phyloP scores from a whole-genome alignment of 345 rosid genomes.

The Cardiospermum halicacabum region DNA sequence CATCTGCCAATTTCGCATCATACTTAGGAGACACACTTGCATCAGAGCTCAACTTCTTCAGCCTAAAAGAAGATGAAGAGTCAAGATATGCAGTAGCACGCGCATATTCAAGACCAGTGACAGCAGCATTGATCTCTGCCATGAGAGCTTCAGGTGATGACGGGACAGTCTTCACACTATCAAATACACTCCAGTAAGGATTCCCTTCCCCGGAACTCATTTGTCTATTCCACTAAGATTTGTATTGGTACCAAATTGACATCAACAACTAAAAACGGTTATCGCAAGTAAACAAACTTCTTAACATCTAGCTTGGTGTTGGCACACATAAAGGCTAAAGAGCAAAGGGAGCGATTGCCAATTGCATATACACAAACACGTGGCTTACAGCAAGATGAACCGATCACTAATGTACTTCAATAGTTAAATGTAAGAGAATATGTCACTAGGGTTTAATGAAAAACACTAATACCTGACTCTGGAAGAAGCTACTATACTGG shows the following conservation, averaged over 20 bases:
- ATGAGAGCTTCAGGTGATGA: slow-evolving; percentile 53
- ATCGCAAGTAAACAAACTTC: background rate
- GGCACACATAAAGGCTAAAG: background rate
- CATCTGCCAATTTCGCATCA: slow-evolving; percentile 49
- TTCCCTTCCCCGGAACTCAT: slow-evolving; percentile 43
- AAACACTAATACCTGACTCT: background rate
- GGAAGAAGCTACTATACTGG: background rate
- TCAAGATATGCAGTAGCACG: slow-evolving; percentile 41
- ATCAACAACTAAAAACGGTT: background rate
- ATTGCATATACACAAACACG: no score
- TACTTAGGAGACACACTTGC: slow-evolving; percentile 21
- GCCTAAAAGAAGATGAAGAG: slow-evolving; percentile 28
- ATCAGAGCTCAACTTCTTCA: slow-evolving; percentile 16
- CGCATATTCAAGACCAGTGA: slow-evolving; percentile 44
- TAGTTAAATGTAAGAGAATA: background rate
- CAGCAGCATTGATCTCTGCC: slow-evolving; percentile 59
- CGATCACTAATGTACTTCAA: no score
- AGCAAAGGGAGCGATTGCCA: background rate
- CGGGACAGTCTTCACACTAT: slow-evolving; percentile 39
- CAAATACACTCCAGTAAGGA: slow-evolving; percentile 40
- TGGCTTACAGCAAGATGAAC: no score
- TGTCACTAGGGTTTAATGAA: background rate
- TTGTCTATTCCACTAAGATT: slow-evolving; percentile 10
- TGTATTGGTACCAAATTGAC: background rate
- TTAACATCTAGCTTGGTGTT: background rate